Evolutionary conservation across 176 grass and related monocot species (phyloP), one percentile per base, ranked within the genome.

Genomic region (Elymus sibiricus): DNA sequence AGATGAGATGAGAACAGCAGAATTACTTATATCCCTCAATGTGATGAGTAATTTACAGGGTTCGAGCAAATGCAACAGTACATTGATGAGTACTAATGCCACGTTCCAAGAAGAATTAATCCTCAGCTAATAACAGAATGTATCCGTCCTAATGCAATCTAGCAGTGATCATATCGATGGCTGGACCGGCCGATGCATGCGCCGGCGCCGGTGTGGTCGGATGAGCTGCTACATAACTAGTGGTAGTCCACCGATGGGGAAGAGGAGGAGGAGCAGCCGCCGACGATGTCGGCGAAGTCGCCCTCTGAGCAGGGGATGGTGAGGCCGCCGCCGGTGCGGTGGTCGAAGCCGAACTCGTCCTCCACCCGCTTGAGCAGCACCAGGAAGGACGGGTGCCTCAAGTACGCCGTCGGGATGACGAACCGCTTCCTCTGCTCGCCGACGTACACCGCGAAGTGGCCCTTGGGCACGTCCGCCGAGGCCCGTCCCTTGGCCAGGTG

Each of bases 311-410:
- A 87, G 9, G 91, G 91, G 85, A 93, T 84, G 42, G 76, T 86
- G 70, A 93, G 91, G 68, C 76, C 91, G 46, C 86, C 86, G 19
- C 77, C 51, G 24, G 81, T 21, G 1, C 72, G 86, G 81, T 94
- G 86, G 64, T 94, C 83, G 81, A 91, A 91, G 53, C 89, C 89
- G 77, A 89, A 94, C 81, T 94, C 89, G 2, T 91, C 89, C 81
- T 87, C 92, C 61, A 90, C 92, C 38, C 84, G 56, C 64, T 89
- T 83, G 26, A 91, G 86, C 27, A 91, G 79, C 63, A 68, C 71
- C 25, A 91, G 70, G 77, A 94, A 91, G 28, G 87, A 26, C 40
- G 92, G 92, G 56, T 94, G 83, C 55, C 74, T 84, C 3, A 94
- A 81, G 89, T 70, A 89, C 34, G 73, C 66, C 79, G 78, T 89